phyloP scores from a whole-genome alignment of 192 early-diverging fungal genomes.

The Linderina pennispora region DNA sequence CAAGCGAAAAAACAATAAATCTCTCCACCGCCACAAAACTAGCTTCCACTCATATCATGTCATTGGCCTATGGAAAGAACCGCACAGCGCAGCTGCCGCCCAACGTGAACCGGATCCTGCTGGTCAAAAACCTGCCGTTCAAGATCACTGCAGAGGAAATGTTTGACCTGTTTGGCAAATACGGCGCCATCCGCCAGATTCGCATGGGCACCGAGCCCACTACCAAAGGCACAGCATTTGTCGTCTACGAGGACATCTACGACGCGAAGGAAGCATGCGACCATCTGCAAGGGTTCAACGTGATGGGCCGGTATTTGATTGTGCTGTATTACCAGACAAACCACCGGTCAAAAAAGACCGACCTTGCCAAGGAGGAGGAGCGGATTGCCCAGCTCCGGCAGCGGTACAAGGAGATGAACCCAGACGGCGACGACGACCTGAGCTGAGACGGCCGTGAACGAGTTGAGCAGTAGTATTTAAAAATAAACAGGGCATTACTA shows the following conservation, averaged over 20 bases:
- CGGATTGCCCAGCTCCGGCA: slow-evolving; percentile 63
- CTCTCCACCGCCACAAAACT: too few relatives aligned
- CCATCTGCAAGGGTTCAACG: slow-evolving; percentile 93
- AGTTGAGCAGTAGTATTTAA: too few relatives aligned
- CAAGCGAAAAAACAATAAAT: too few relatives aligned
- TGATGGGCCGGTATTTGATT: slow-evolving; percentile 91
- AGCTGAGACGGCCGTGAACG: too few relatives aligned
- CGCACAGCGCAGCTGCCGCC: slow-evolving; percentile 73
- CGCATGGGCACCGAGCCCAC: slow-evolving; percentile 74
- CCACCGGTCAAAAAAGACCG: slow-evolving; percentile 73
- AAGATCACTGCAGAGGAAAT: slow-evolving; percentile 95
- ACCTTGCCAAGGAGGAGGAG: slow-evolving; percentile 72
- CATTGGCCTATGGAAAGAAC: slow-evolving; percentile 29
- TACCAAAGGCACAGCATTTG: slow-evolving; percentile 93
- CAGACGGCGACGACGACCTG: slow-evolving; percentile 29
- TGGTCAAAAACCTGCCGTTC: slow-evolving; percentile 93
- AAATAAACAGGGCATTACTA: background rate
- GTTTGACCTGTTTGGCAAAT: slow-evolving; percentile 98
- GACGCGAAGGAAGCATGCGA: slow-evolving; percentile 97
- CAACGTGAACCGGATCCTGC: slow-evolving; percentile 91
- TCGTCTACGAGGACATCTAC: slow-evolving; percentile 97
- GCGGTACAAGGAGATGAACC: slow-evolving; percentile 30
- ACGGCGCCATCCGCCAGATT: slow-evolving; percentile 93
- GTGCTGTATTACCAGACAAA: slow-evolving; percentile 86
- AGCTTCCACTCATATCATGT: too few relatives aligned